A percentile compares a stretch with the other conserved stretches of the same genome.
Evolutionary conservation across 129 eudicot genomes (phyloP).

Genomic region (Erigeron canadensis): DNA sequence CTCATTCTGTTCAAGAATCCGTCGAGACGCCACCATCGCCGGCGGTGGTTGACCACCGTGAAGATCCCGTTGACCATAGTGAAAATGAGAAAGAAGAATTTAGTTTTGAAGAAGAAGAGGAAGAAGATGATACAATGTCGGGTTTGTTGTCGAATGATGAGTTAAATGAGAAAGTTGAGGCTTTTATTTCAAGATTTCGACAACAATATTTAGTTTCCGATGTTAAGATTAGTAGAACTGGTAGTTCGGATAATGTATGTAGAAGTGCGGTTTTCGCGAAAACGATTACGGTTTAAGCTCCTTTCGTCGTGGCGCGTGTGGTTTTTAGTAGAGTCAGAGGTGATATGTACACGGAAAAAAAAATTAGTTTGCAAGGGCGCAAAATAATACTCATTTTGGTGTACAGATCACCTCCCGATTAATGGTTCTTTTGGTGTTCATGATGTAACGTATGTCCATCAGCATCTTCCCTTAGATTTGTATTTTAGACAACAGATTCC

Average conservation of each 20-base stretch:
- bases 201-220: conserved; percentile 73
- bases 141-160: conserved; percentile 56
- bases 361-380: too few relatives aligned
- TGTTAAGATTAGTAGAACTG: conserved; percentile 36
- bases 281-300: conserved; percentile 27
- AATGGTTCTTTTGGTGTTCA: conserved; percentile 26
- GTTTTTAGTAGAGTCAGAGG: background rate
- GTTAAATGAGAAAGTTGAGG: conserved; percentile 72
- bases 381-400: too few relatives aligned
- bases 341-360: too few relatives aligned
- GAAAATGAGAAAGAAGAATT: conserved; percentile 12
- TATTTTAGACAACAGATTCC: background rate
- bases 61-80: conserved; percentile 16
- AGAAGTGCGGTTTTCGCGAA: conserved; percentile 27
- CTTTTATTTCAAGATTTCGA: conserved; percentile 82
- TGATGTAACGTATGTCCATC: conserved; percentile 24
- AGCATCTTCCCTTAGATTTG: conserved; percentile 16
- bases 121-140: conserved; percentile 23
- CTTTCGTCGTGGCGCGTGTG: conserved; percentile 30
- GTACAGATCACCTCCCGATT: too few relatives aligned
- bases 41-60: conserved; percentile 4
- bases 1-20: conserved; percentile 13
- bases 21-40: background rate
- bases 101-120: conserved; percentile 15
- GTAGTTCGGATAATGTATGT: conserved; percentile 35